phyloP scores from a whole-genome alignment of 495 filamentous ascomycete genomes.

The Xylaria venustula region DNA sequence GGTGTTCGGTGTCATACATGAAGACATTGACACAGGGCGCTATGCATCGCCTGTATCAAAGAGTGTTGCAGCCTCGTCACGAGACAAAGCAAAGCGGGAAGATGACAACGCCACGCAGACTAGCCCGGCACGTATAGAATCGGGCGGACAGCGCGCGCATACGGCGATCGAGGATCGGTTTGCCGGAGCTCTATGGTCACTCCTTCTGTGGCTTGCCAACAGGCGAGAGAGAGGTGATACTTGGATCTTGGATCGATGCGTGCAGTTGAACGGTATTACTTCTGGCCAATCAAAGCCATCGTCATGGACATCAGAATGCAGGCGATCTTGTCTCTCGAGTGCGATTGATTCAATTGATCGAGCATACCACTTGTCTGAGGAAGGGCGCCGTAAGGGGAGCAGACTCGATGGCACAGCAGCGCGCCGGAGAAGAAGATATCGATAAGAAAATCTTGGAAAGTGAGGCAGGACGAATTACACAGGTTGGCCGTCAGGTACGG shows the following conservation, averaged over 20 bases:
- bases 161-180: background rate
- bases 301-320: background rate
- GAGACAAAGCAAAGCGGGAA: background rate
- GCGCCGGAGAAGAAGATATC: background rate
- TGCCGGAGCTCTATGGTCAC: too few species aligned
- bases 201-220: background rate
- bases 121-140: background rate
- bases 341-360: constrained; percentile 13
- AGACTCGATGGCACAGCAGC: background rate
- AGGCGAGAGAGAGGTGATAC: background rate
- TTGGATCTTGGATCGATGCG: constrained; percentile 4
- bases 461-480: too few species aligned
- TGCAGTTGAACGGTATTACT: background rate
- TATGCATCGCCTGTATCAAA: constrained; percentile 8
- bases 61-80: background rate
- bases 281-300: constrained; percentile 14
- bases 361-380: background rate
- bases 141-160: background rate
- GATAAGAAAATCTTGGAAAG: too few species aligned
- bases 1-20: constrained; percentile 1
- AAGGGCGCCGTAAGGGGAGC: background rate
- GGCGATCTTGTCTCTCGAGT: background rate
- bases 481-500: too few species aligned
- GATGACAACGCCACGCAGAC: background rate
- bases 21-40: constrained; percentile 2